A percentile compares a stretch with the other conserved stretches of the same genome.
These are phyloP conservation scores for Saccharum hybrid DNA, from an alignment of 202 grass and related monocot genomes.

Conservation along the genomic window DNA sequence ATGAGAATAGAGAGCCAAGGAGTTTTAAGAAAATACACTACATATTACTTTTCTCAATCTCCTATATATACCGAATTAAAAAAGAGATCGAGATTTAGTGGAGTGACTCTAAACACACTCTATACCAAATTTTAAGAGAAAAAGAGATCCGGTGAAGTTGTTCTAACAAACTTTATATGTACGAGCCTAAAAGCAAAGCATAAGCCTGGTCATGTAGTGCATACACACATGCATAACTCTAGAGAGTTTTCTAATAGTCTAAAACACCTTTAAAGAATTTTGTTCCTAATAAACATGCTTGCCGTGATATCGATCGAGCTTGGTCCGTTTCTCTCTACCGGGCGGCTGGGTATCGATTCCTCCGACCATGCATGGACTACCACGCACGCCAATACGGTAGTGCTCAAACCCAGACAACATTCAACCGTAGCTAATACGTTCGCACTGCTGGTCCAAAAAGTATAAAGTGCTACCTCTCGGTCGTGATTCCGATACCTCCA, in stretches of 20 bases:
- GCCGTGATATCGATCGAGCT: neutral
- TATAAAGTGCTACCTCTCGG: neutral
- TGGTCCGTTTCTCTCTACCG: neutral
- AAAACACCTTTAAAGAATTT: neutral
- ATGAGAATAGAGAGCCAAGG: too few relatives aligned
- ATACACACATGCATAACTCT: neutral
- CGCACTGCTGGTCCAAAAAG: conserved; percentile 7
- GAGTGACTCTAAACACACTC: too few relatives aligned
- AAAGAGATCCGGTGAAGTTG: too few relatives aligned
- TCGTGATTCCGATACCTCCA: conserved; percentile 31
- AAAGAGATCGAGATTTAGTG: too few relatives aligned
- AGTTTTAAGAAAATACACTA: too few relatives aligned
- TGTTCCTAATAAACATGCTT: neutral
- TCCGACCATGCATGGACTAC: conserved; percentile 20
- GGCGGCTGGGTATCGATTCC: conserved; percentile 28
- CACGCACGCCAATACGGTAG: neutral
- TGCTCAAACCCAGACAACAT: neutral
- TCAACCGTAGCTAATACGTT: conserved; percentile 6
- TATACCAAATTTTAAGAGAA: too few relatives aligned
- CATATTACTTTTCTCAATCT: too few relatives aligned
- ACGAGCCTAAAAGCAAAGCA: too few relatives aligned
- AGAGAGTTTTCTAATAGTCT: neutral
- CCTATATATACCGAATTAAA: too few relatives aligned
- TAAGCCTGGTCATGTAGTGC: too few relatives aligned
- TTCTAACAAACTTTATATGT: too few relatives aligned